Evolutionary conservation across 345 rosid species (phyloP).

Genomic region (Gossypium ekmanianum): DNA sequence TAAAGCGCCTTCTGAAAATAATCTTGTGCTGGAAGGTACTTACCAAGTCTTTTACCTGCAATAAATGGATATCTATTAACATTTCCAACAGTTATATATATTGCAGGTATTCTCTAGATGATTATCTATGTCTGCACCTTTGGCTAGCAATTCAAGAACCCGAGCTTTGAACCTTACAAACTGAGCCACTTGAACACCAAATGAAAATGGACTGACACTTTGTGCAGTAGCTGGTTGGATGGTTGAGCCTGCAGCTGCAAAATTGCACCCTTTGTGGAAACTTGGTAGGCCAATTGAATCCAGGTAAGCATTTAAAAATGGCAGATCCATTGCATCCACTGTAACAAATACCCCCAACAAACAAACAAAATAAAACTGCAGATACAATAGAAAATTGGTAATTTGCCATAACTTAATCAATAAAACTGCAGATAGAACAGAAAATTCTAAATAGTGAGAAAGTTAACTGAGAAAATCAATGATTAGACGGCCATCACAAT

Average conservation of each 20-base stretch:
- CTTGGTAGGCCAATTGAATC: conserved; percentile 79
- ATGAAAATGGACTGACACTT: conserved; percentile 72
- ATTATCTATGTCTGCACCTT: conserved; percentile 28
- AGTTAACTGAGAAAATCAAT: conserved; percentile 71
- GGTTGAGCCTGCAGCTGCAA: conserved; percentile 85
- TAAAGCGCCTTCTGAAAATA: conserved; percentile 65
- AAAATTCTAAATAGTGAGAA: background rate
- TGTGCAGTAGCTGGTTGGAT: conserved; percentile 69
- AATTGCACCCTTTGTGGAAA: conserved; percentile 82
- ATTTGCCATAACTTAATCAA: background rate
- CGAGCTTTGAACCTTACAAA: conserved; percentile 73
- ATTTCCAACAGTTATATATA: background rate
- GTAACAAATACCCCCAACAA: conserved; percentile 10
- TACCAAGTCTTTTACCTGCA: conserved; percentile 50
- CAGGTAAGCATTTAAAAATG: conserved; percentile 81
- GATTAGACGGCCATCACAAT: conserved; percentile 76
- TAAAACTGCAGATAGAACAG: background rate
- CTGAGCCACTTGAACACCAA: conserved; percentile 78
- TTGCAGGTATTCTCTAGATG: background rate
- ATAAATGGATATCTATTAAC: background rate
- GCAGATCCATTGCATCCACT: conserved; percentile 97
- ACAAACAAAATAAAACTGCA: background rate
- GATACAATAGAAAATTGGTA: background rate
- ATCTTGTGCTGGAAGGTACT: conserved; percentile 64
- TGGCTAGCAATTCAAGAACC: conserved; percentile 52